Conservation (phyloP, 2,329 filamentous ascomycete species). For the Fusarium phyllophilum region DNA sequence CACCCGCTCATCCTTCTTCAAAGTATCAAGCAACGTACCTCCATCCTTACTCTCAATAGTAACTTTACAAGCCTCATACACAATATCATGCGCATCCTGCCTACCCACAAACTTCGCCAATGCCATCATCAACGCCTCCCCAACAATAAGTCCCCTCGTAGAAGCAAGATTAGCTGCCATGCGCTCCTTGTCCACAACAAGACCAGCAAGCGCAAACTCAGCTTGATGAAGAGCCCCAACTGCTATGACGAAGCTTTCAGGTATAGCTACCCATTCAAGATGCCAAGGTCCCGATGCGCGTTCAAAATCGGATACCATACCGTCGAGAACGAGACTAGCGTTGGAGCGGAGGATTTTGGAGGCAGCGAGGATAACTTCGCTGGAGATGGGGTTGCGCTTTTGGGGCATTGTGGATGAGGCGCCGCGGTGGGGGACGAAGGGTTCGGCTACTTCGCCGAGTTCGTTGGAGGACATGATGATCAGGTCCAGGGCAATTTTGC, state of each 20-base stretch:
- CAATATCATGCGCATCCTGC: conserved; percentile 64
- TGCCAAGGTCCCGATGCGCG: conserved; percentile 68
- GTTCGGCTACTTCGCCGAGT: conserved; percentile 60
- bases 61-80: conserved; percentile 61
- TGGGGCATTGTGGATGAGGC: conserved; percentile 68
- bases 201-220: conserved; percentile 61
- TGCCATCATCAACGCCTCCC: conserved; percentile 70
- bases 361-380: conserved; percentile 64
- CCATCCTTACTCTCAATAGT: conserved; percentile 16
- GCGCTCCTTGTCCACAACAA: conserved; percentile 59
- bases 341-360: conserved; percentile 64
- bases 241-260: conserved; percentile 63
- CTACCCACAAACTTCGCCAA: conserved; percentile 63
- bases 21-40: background rate
- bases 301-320: conserved; percentile 68
- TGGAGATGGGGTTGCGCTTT: conserved; percentile 68
- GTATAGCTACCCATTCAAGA: conserved; percentile 66
- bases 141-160: conserved; percentile 64
- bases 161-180: conserved; percentile 63
- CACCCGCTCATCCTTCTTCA: background rate
- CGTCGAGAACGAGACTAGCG: conserved; percentile 62
- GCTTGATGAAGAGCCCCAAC: conserved; percentile 64
- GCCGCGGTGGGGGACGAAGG: conserved; percentile 64
- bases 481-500: conserved; percentile 65
- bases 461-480: conserved; percentile 69